Evolutionary conservation across 2,329 filamentous ascomycete species (phyloP).

Genomic region (Rugonectria rugulosa): DNA sequence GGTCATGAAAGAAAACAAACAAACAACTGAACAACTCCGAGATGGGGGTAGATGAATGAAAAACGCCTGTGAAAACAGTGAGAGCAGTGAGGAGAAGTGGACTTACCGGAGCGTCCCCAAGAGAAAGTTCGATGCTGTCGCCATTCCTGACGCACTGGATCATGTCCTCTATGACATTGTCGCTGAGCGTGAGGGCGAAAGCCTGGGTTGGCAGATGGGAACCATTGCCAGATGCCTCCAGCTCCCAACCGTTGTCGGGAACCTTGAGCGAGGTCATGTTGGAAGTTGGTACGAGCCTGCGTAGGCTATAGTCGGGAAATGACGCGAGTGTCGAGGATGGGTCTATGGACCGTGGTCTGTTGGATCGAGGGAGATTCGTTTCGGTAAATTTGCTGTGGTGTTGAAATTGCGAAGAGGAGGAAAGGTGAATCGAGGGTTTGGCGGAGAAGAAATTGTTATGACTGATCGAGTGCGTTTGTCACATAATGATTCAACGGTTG

Average conservation of each 20-base stretch:
- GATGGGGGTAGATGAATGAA: neutral
- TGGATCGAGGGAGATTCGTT: conserved; percentile 19
- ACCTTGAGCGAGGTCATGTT: conserved; percentile 63
- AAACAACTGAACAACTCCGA: neutral
- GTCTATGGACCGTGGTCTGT: conserved; percentile 34
- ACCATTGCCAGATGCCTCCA: conserved; percentile 58
- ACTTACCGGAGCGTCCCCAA: conserved; percentile 68
- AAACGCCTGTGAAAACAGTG: neutral
- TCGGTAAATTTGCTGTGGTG: conserved; percentile 5
- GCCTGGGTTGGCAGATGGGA: conserved; percentile 60
- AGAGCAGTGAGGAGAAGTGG: neutral
- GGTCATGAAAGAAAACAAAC: neutral
- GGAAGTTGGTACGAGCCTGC: conserved; percentile 37
- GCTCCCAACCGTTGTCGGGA: conserved; percentile 63
- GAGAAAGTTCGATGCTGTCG: conserved; percentile 62
- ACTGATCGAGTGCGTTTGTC: conserved; percentile 30
- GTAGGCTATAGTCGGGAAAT: conserved; percentile 39
- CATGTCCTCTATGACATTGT: conserved; percentile 68
- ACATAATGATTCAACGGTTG: conserved; percentile 40
- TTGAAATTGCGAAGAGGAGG: conserved; percentile 1
- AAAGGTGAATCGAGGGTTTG: conserved; percentile 15
- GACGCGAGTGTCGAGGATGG: conserved; percentile 34
- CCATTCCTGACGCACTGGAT: conserved; percentile 66
- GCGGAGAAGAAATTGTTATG: conserved; percentile 13
- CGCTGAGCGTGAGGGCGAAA: conserved; percentile 65